A percentile compares a stretch with the other conserved stretches of the same genome.
Conservation (phyloP, 2,329 filamentous ascomycete genomes). For the Diaporthe sp. region DNA sequence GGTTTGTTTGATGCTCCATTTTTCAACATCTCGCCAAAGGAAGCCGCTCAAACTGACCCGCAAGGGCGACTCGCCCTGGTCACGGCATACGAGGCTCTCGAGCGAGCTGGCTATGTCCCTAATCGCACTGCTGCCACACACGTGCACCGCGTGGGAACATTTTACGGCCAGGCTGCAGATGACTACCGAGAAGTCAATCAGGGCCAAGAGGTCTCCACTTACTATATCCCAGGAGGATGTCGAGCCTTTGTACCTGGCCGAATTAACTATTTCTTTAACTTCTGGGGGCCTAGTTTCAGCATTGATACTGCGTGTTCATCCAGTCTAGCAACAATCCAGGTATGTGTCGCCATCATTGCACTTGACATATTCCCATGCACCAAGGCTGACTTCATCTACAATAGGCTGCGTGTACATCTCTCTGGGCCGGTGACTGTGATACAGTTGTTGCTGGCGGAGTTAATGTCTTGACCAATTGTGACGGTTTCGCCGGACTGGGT, state of each 20-base stretch:
- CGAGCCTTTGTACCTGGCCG: constrained; percentile 49
- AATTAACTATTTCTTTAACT: constrained; percentile 52
- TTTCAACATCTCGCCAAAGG: constrained; percentile 34
- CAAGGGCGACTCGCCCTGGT: constrained; percentile 22
- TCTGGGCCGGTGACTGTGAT: constrained; percentile 75
- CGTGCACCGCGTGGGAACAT: constrained; percentile 69
- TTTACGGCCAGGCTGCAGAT: constrained; percentile 72
- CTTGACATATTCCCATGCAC: too few relatives aligned
- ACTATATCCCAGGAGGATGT: constrained; percentile 46
- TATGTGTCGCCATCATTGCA: constrained; percentile 29
- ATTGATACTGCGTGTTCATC: constrained; percentile 55
- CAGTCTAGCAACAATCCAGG: constrained; percentile 53
- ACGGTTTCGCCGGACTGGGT: constrained; percentile 74
- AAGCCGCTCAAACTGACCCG: constrained; percentile 34
- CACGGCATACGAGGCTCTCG: constrained; percentile 35
- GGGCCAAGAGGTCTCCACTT: constrained; percentile 46
- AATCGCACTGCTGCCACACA: constrained; percentile 39
- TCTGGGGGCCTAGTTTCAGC: constrained; percentile 48
- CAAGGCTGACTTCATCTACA: neutral
- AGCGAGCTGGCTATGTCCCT: constrained; percentile 59
- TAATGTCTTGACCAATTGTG: constrained; percentile 75
- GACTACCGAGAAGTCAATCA: constrained; percentile 70
- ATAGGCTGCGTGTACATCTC: constrained; percentile 72
- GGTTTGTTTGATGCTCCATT: constrained; percentile 36
- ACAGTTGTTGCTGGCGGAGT: constrained; percentile 75